These are phyloP conservation scores for Yamadazyma sp. DNA, from an alignment of 805 yeast species.

Conservation along the genomic window DNA sequence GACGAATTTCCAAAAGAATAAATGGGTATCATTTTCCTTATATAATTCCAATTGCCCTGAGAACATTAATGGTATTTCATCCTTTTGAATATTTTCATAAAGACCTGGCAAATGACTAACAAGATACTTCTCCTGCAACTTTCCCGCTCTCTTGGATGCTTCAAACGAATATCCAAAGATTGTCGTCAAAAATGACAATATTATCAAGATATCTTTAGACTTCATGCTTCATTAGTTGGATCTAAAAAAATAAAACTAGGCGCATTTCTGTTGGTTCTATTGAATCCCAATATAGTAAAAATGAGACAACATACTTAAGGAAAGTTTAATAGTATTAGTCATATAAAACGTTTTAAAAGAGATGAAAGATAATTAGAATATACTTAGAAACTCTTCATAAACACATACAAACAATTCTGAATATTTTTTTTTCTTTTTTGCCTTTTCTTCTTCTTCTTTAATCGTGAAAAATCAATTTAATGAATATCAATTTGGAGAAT, in stretches of 20 bases:
- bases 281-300: too few species aligned
- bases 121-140: constrained; percentile 8
- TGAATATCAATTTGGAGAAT: too few species aligned
- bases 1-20: constrained; percentile 78
- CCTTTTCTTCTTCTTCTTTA: too few species aligned
- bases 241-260: too few species aligned
- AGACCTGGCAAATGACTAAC: constrained; percentile 40
- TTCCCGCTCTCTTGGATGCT: constrained; percentile 1
- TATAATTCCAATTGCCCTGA: constrained; percentile 66
- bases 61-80: constrained; percentile 50
- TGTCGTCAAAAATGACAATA: background rate
- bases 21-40: constrained; percentile 50
- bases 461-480: too few species aligned
- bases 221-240: too few species aligned
- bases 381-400: too few species aligned
- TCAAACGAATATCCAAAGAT: constrained; percentile 1
- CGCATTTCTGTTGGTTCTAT: constrained; percentile 1
- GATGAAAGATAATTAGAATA: too few species aligned
- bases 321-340: background rate
- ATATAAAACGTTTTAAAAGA: background rate
- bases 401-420: too few species aligned
- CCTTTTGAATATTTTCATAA: constrained; percentile 25
- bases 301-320: background rate
- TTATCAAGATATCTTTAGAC: background rate
- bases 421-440: too few species aligned